Evolutionary conservation across 2,329 filamentous ascomycete species (phyloP), one percentile per base, ranked within the genome.

Genomic region (Aspergillaceae sp.): DNA sequence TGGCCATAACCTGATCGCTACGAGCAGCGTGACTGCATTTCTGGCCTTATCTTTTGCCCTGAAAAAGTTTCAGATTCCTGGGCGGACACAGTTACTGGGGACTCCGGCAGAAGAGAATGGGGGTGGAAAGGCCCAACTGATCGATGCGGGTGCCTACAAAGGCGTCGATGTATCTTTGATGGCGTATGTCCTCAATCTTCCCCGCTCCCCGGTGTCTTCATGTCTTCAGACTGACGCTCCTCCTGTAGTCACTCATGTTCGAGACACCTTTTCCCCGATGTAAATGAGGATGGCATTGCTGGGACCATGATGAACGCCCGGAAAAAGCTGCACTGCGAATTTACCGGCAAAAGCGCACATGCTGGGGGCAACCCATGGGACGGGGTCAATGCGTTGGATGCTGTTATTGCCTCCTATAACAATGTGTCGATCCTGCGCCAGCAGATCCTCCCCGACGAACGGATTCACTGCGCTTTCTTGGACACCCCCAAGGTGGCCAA

Each of bases 321-420:
- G 3, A 60, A 67, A 29, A 57, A 66, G 33, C 54, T 69, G 19
- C 53, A 56, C 11, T 66, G 70, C 40, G 64, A 67, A 50, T 76
- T 74, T 47, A 59, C 55, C 1, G 79, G 79, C 1, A 71, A 70
- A 43, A 74, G 73, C 46, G 76, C 79, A 0, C 78, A 82, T 51
- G 78, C 77, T 0, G 77, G 74, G 0, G 72, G 73, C 3, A 73
- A 67, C n/a, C 79, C 78, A 0, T 81, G 77, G 77, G 67, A 77
- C 4, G 79, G 79, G 0, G 69, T 76, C 52, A 82, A 82, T 55
- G 78, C 79, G 0, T 69, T 81, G 0, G 79, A 82, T 52, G 78
- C 77, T 0, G 55, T 79, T 26, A 65, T 81, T 2, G 65, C 69
- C 0, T 72, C 66, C 0, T 71, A 71, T 48, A 64, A 63, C 40